These are phyloP conservation scores for Wallemia hederae DNA, from an alignment of 1,284 basidiomycete species.

Conservation along the genomic window DNA sequence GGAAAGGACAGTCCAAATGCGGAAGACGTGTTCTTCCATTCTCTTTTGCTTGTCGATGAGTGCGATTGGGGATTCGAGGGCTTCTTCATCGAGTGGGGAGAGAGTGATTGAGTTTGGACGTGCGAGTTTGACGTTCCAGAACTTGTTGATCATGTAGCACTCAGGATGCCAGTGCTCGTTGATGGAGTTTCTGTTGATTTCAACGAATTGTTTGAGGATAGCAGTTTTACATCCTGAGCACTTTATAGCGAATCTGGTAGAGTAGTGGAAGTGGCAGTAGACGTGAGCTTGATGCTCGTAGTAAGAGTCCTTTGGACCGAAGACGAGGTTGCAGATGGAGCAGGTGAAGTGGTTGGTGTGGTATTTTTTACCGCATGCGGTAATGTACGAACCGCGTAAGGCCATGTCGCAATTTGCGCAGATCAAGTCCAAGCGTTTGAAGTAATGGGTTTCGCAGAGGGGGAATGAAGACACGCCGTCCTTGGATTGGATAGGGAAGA, in stretches of 20 bases:
- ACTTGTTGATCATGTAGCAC: conserved; percentile 99
- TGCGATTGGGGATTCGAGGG: conserved; percentile 44
- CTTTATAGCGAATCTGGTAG: conserved; percentile 89
- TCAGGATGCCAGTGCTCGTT: conserved; percentile 99
- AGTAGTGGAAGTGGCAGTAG: conserved; percentile 94
- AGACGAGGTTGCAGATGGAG: conserved; percentile 78
- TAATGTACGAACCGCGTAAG: conserved; percentile 89
- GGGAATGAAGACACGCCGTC: conserved; percentile 24
- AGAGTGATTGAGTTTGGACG: conserved; percentile 8
- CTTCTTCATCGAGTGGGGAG: conserved; percentile 32
- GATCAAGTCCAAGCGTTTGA: conserved; percentile 77
- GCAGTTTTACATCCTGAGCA: conserved; percentile 92
- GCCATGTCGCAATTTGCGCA: conserved; percentile 88
- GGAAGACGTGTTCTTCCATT: conserved; percentile 94
- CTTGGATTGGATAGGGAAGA: conserved; percentile 60
- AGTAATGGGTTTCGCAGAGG: conserved; percentile 94
- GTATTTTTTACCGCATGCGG: conserved; percentile 97
- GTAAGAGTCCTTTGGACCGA: conserved; percentile 94
- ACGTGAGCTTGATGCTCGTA: conserved; percentile 93
- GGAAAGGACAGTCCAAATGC: conserved; percentile 96
- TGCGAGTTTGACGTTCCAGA: conserved; percentile 96
- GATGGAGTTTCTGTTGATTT: conserved; percentile 90
- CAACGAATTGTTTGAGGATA: conserved; percentile 98
- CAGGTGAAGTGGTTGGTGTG: conserved; percentile 99
- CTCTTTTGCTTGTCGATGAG: conserved; percentile 69